These are phyloP conservation scores for Saccharomycopsis selenospora DNA, from an alignment of 805 yeast species.

Conservation along the genomic window DNA sequence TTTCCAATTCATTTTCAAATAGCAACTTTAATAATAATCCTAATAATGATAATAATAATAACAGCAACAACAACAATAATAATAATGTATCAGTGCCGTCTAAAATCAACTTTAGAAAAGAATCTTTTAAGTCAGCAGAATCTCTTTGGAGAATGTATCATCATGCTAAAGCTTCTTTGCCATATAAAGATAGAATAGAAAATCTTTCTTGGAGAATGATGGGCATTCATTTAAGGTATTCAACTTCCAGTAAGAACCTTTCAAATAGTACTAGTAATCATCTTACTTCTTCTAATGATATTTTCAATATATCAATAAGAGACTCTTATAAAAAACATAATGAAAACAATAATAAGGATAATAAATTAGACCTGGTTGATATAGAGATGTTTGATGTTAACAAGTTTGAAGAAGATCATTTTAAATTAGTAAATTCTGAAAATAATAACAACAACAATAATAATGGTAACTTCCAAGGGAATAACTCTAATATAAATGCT, in stretches of 20 bases:
- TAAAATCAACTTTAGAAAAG: background rate
- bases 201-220: slow-evolving; percentile 86
- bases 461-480: background rate
- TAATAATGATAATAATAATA: slow-evolving; percentile 3
- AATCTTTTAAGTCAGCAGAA: slow-evolving; percentile 32
- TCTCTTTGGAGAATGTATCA: slow-evolving; percentile 78
- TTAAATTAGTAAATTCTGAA: background rate
- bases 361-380: background rate
- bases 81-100: slow-evolving; percentile 3
- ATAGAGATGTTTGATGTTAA: slow-evolving; percentile 10
- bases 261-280: background rate
- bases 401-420: background rate
- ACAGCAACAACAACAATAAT: slow-evolving; percentile 6
- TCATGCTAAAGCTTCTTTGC: slow-evolving; percentile 65
- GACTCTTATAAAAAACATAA: too few species aligned
- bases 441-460: background rate
- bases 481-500: too few species aligned
- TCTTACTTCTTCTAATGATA: background rate
- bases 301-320: too few species aligned
- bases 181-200: slow-evolving; percentile 71
- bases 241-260: too few species aligned
- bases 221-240: slow-evolving; percentile 37
- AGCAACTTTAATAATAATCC: background rate
- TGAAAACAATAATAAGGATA: background rate
- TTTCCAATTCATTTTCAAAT: background rate